These are phyloP conservation scores for Sporobolomyces phaffii DNA, from an alignment of 768 basidiomycete species.

Conservation along the genomic window DNA sequence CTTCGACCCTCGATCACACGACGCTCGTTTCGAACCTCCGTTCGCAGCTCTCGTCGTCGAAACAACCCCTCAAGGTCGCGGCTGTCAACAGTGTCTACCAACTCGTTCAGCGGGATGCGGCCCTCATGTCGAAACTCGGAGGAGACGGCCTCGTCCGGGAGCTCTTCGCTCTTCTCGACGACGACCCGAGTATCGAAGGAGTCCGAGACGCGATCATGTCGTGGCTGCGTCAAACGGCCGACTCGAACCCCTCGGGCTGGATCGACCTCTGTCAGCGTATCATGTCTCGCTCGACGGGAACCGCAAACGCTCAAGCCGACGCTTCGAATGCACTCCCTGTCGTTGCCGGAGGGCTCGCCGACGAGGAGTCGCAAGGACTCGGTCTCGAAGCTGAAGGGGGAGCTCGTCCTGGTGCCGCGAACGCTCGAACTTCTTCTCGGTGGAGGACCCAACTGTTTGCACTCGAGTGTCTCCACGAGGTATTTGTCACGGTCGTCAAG, in stretches of 20 bases:
- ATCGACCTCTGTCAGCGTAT: slow-evolving; percentile 95
- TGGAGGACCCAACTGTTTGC: slow-evolving; percentile 98
- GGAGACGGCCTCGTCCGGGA: slow-evolving; percentile 92
- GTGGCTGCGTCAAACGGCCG: slow-evolving; percentile 91
- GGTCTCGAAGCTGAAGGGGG: slow-evolving; percentile 56
- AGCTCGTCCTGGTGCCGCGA: slow-evolving; percentile 43
- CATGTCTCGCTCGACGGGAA: slow-evolving; percentile 76
- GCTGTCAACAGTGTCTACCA: slow-evolving; percentile 95
- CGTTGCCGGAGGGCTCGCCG: slow-evolving; percentile 57
- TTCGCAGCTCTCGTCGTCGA: slow-evolving; percentile 67
- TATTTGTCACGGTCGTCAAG: slow-evolving; percentile 66
- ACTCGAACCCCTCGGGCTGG: slow-evolving; percentile 92
- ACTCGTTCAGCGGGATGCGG: slow-evolving; percentile 88
- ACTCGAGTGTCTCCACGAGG: slow-evolving; percentile 80
- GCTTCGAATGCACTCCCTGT: slow-evolving; percentile 50
- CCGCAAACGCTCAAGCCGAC: slow-evolving; percentile 62
- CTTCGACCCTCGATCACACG: slow-evolving; percentile 73
- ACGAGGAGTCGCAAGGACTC: slow-evolving; percentile 91
- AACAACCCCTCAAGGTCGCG: slow-evolving; percentile 80
- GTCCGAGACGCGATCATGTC: slow-evolving; percentile 85
- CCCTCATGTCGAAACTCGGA: slow-evolving; percentile 83
- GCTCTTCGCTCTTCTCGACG: slow-evolving; percentile 89
- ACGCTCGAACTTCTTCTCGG: slow-evolving; percentile 54
- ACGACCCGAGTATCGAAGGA: slow-evolving; percentile 86
- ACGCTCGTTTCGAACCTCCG: slow-evolving; percentile 72